Evolutionary conservation across 768 basidiomycete species (phyloP), one percentile per base, ranked within the genome.

Genomic region (Boletus tomentosulus): DNA sequence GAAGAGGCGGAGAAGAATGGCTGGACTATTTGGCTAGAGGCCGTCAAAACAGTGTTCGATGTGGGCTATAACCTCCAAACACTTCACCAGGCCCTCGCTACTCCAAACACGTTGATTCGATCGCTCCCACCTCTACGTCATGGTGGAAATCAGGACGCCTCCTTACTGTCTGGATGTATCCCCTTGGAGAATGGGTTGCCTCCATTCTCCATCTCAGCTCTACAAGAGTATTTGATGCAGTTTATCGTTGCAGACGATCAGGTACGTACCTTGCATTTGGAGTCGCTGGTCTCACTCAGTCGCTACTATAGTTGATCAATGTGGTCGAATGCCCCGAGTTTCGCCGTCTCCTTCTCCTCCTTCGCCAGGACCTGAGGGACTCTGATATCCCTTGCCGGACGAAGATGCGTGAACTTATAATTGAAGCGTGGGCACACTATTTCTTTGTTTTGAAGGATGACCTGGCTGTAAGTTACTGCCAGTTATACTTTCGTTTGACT

Each of bases 361-460:
- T 70, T 25, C 51, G 50, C 22, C 56, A 61, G 15, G 57, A 59
- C 12, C 59, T 71, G 31, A 11, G 46, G 12, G 63, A 70, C 27
- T 48, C 52, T 3, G 57, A 67, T 22, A 68, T 71, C 6, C 70
- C 66, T 15, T 57, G 61, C 28, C 35, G 61, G 19, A 59, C 61
- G 1, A 66, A 65, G 35, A 35, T 66, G 25, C 41, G 56, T 8
- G 56, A 59, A 19, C 48, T 50, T 1, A 64, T 70, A 28, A 53
- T 68, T 25, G 51, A 63, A 16, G 60, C 58, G 9, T 70, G 62
- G 62, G 11, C 38, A 34, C 22, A 57, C 4, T 61, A 62, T 38
- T 66, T 66, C 37, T 39, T 33, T 1, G 44, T 46, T 31, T 41
- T 35, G 15, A 66, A 63, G 46, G 12, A 12, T 12, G 57, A 69